phyloP scores from a whole-genome alignment of 768 basidiomycete genomes.

The Suillus ampliporus region DNA sequence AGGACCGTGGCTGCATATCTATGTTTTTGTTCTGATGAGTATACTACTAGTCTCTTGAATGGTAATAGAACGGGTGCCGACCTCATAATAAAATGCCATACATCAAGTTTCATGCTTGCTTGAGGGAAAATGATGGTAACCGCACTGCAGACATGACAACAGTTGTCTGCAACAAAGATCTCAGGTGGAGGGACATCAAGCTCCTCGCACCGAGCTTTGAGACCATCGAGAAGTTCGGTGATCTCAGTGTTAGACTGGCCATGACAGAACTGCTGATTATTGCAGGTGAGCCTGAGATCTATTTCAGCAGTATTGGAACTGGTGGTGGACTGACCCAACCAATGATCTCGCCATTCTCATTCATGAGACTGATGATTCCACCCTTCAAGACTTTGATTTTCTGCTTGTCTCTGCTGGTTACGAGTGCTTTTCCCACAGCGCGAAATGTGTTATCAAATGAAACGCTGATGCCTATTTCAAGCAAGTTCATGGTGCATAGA shows the following conservation, averaged over 20 bases:
- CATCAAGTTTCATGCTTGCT: slow-evolving; percentile 15
- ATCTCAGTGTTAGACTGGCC: slow-evolving; percentile 21
- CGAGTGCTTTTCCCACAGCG: slow-evolving; percentile 14
- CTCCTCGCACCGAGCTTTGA: slow-evolving; percentile 13
- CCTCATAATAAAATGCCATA: slow-evolving; percentile 28
- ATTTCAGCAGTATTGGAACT: not conserved
- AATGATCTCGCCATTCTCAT: slow-evolving; percentile 21
- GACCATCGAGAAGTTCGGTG: slow-evolving; percentile 19
- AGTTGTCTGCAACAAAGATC: slow-evolving; percentile 26
- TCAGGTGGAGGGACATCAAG: slow-evolving; percentile 18
- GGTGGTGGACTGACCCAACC: slow-evolving; percentile 17
- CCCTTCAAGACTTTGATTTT: slow-evolving; percentile 12
- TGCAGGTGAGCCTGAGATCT: too few species aligned
- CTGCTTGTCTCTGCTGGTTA: not conserved
- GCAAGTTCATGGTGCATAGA: not conserved
- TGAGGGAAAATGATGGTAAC: slow-evolving; percentile 15
- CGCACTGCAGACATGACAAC: slow-evolving; percentile 22
- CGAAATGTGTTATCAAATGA: slow-evolving; percentile 26
- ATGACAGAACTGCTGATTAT: slow-evolving; percentile 19
- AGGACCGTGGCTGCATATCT: slow-evolving; percentile 21
- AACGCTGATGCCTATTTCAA: slow-evolving; percentile 9
- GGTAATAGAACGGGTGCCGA: too few species aligned
- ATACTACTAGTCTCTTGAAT: not conserved
- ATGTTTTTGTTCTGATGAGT: not conserved
- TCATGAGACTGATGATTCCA: slow-evolving; percentile 21